A percentile compares a stretch with the other conserved stretches of the same genome.
These are phyloP conservation scores for Polygonum maritimum DNA, from an alignment of 148 eudicot species.

Conservation along the genomic window DNA sequence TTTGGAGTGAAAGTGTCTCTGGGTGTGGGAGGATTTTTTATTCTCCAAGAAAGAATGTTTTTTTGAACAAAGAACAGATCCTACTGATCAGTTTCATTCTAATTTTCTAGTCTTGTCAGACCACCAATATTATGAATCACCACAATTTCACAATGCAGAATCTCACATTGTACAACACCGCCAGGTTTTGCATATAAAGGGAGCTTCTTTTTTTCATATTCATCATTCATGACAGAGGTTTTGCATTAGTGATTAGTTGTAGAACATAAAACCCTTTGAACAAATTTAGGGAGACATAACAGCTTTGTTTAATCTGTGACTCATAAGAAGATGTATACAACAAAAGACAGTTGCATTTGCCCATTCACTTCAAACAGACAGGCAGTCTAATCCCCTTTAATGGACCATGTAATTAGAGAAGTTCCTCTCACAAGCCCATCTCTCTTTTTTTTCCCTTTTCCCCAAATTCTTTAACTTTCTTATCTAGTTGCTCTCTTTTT, in stretches of 20 bases:
- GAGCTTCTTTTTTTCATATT: too few species aligned
- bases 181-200: too few species aligned
- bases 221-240: too few species aligned
- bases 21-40: not conserved
- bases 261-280: too few species aligned
- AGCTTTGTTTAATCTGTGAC: too few species aligned
- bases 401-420: not conserved
- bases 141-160: not conserved
- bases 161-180: not conserved
- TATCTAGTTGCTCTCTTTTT: not conserved
- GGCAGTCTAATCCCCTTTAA: not conserved
- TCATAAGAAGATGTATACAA: too few species aligned
- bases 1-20: conserved; percentile 4
- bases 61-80: not conserved
- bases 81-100: not conserved
- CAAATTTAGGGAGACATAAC: too few species aligned
- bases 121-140: not conserved
- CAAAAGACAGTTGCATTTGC: not conserved
- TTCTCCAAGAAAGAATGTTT: conserved; percentile 2
- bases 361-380: not conserved
- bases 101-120: too few species aligned
- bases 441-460: not conserved
- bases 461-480: not conserved
- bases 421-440: not conserved
- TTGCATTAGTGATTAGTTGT: not conserved